Evolutionary conservation across 2,329 filamentous ascomycete genomes (phyloP).

Genomic region (Colletotrichum spinosum): DNA sequence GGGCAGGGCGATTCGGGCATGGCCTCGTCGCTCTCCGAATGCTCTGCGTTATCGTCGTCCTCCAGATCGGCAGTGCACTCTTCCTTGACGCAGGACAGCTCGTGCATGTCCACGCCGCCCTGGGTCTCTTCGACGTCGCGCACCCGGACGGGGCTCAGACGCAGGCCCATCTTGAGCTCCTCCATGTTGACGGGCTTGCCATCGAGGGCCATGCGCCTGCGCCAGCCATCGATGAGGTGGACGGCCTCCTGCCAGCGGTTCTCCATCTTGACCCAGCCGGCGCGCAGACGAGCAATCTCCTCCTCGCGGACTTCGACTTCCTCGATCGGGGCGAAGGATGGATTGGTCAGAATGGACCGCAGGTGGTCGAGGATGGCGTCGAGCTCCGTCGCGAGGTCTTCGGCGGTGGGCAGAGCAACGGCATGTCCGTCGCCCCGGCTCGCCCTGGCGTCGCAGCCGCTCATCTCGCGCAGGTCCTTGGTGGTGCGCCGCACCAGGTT

Average conservation of each 20-base stretch:
- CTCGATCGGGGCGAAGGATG: slow-evolving; percentile 94
- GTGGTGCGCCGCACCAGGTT: slow-evolving; percentile 78
- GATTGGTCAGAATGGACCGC: slow-evolving; percentile 87
- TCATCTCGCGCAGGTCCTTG: slow-evolving; percentile 76
- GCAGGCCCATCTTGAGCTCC: slow-evolving; percentile 75
- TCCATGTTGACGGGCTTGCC: slow-evolving; percentile 77
- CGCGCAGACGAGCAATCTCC: slow-evolving; percentile 84
- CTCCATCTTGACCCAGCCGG: slow-evolving; percentile 96
- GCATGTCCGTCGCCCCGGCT: slow-evolving; percentile 44
- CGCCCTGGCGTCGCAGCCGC: slow-evolving; percentile 59
- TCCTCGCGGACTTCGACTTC: slow-evolving; percentile 94
- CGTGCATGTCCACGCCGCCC: slow-evolving; percentile 48
- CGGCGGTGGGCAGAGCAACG: slow-evolving; percentile 51
- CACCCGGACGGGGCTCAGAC: slow-evolving; percentile 69
- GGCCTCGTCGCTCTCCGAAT: slow-evolving; percentile 32
- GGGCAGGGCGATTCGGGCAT: slow-evolving; percentile 44
- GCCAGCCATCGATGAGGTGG: slow-evolving; percentile 91
- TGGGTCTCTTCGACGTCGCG: slow-evolving; percentile 62
- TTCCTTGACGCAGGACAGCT: slow-evolving; percentile 50
- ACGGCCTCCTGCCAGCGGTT: slow-evolving; percentile 90
- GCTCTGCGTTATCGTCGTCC: slow-evolving; percentile 45
- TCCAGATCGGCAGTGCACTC: slow-evolving; percentile 56
- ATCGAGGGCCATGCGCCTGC: slow-evolving; percentile 79
- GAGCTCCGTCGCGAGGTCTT: slow-evolving; percentile 81
- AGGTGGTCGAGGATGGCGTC: slow-evolving; percentile 84